Conservation (phyloP, 2,329 filamentous ascomycete genomes). For the Trichophyton simii region DNA sequence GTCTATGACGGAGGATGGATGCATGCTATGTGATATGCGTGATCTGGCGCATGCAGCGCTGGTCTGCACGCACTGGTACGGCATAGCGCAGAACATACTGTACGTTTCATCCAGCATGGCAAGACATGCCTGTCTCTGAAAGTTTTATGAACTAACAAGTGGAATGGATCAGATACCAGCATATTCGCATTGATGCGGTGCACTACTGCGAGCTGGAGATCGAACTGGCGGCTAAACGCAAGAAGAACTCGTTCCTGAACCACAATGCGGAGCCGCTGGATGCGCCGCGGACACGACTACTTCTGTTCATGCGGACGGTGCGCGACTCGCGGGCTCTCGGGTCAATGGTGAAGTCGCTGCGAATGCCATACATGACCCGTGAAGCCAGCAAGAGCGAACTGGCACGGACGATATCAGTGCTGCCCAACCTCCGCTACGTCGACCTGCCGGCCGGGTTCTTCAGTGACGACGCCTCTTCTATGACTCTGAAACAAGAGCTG, state of each 20-base stretch:
- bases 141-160: background rate
- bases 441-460: constrained; percentile 84
- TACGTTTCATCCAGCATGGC: constrained; percentile 37
- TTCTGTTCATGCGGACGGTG: constrained; percentile 68
- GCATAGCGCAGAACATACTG: constrained; percentile 46
- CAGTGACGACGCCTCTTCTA: constrained; percentile 62
- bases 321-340: constrained; percentile 63
- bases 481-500: constrained; percentile 68
- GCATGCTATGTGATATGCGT: constrained; percentile 86
- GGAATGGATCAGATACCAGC: constrained; percentile 53
- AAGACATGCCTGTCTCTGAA: background rate
- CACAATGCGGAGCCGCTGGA: constrained; percentile 71
- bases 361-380: constrained; percentile 88
- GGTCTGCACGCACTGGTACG: constrained; percentile 61
- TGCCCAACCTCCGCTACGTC: constrained; percentile 75
- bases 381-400: constrained; percentile 75
- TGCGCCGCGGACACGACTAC: constrained; percentile 60
- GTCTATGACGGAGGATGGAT: constrained; percentile 63
- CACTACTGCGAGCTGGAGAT: constrained; percentile 89
- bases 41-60: constrained; percentile 70
- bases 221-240: constrained; percentile 64
- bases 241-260: constrained; percentile 58
- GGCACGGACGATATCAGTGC: constrained; percentile 70
- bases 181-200: constrained; percentile 83
- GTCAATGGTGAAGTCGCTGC: constrained; percentile 61